These are phyloP conservation scores for Domatiomyces globalis DNA, from an alignment of 2,329 filamentous ascomycete species.

Conservation along the genomic window DNA sequence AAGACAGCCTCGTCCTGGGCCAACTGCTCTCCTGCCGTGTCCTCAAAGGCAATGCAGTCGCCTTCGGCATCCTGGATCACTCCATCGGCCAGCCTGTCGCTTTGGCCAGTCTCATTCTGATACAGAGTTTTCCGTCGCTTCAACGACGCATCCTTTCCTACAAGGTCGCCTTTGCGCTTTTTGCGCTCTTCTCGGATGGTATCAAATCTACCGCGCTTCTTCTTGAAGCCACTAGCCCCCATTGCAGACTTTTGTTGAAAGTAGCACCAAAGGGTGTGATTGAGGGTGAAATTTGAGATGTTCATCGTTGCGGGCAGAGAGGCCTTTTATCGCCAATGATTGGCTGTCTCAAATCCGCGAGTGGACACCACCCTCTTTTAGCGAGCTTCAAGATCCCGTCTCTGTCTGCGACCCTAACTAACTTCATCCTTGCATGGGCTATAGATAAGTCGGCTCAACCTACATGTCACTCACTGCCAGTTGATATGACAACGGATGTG, in stretches of 20 bases:
- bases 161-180: conserved; percentile 26
- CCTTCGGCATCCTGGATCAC: conserved; percentile 17
- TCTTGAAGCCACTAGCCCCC: conserved; percentile 20
- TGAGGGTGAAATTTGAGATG: neutral
- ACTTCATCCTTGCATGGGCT: no score
- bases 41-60: conserved; percentile 28
- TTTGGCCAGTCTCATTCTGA: conserved; percentile 15
- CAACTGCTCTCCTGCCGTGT: conserved; percentile 12
- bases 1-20: conserved; percentile 51
- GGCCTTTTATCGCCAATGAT: no score
- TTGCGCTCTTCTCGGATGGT: conserved; percentile 21
- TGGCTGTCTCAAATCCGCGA: no score
- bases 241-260: neutral
- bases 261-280: neutral
- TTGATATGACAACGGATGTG: no score
- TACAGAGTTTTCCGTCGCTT: conserved; percentile 28
- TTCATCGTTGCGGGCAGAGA: no score
- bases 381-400: no score
- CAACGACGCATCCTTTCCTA: conserved; percentile 19
- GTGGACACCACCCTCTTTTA: no score
- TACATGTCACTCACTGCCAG: no score
- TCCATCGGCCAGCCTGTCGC: conserved; percentile 1
- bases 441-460: no score
- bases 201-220: conserved; percentile 33
- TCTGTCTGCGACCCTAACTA: no score